Evolutionary conservation across 257 asterid genomes (phyloP), one percentile per base, ranked within the genome.

Genomic region (Petunia secreta): DNA sequence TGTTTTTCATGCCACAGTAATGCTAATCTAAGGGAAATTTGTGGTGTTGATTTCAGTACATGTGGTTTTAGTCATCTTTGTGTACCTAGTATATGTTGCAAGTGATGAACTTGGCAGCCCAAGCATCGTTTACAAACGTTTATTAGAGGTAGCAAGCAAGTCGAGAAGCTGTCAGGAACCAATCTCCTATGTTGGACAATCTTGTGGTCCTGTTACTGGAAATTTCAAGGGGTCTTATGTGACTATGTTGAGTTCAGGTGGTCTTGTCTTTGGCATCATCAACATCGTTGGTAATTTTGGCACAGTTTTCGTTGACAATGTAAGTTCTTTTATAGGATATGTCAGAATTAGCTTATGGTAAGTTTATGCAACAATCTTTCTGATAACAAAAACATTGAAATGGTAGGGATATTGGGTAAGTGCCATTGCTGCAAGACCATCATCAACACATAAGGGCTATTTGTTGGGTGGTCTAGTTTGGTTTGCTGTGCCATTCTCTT

Each of bases 401-500:
- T 44, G 64, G 34, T 76, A 94, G 98, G 97, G 98, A 10, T 94
- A 93, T 74, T 93, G 98, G 98, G 92, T 91, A 50, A 94, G 98
- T 71, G 98, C 98, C 15, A 93, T 93, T 79, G 98, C 98, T 57
- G 98, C 98, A 36, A 93, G 98, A 58, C 98, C 98, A 68, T 93
- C 98, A 66, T 94, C 98, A 48, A 94, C 98, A 39, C 98, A 94
- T 80, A 93, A 91, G 89, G 98, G 98, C 1, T 94, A 94, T 82
- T 87, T 94, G 69, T 75, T 94, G 80, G 97, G 98, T 14, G 98
- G 98, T 63, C 55, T 94, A 57, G 98, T 94, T 3, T 95, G 98
- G 98, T 95, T 95, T 87, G 97, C 98, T 2, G 98, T 95, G 63
- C 98, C 98, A 41, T 95, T 93, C 74, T 95, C 98, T 58, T 82